Conservation (phyloP, 208 protist genomes). For the Polymyxa betae region DNA sequence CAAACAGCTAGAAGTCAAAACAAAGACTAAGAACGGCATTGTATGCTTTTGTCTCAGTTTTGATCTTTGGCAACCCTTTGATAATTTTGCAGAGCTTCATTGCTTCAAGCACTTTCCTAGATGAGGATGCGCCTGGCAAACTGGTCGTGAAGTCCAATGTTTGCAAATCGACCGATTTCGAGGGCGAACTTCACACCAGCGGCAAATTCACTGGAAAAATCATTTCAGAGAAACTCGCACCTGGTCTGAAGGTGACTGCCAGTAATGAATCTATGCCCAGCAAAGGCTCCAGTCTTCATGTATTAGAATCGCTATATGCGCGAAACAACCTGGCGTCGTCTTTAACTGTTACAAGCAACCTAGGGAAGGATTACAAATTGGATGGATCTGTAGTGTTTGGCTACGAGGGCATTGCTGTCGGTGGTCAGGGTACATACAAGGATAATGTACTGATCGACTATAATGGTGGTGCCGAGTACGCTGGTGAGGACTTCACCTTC, state of each 20-base stretch:
- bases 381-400: slow-evolving; percentile 40
- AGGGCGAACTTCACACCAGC: slow-evolving; percentile 49
- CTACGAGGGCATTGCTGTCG: slow-evolving; percentile 23
- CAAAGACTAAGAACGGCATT: slow-evolving; percentile 33
- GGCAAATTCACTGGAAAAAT: slow-evolving; percentile 40
- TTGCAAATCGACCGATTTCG: slow-evolving; percentile 46
- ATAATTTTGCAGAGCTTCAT: background rate
- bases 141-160: slow-evolving; percentile 13
- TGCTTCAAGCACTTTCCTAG: slow-evolving; percentile 24
- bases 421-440: slow-evolving; percentile 44
- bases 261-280: slow-evolving; percentile 20
- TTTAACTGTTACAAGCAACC: background rate
- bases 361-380: slow-evolving; percentile 39
- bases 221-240: background rate
- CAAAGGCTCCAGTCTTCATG: slow-evolving; percentile 21
- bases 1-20: slow-evolving; percentile 47
- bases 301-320: background rate
- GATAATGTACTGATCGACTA: slow-evolving; percentile 7
- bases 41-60: slow-evolving; percentile 17
- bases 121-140: slow-evolving; percentile 25
- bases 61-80: background rate
- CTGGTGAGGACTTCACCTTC: background rate
- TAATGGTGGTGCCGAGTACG: slow-evolving; percentile 48
- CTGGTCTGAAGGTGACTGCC: background rate
- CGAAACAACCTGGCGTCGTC: slow-evolving; percentile 11